These are phyloP conservation scores for Xylaria bambusicola DNA, from an alignment of 495 filamentous ascomycete genomes.

Conservation along the genomic window DNA sequence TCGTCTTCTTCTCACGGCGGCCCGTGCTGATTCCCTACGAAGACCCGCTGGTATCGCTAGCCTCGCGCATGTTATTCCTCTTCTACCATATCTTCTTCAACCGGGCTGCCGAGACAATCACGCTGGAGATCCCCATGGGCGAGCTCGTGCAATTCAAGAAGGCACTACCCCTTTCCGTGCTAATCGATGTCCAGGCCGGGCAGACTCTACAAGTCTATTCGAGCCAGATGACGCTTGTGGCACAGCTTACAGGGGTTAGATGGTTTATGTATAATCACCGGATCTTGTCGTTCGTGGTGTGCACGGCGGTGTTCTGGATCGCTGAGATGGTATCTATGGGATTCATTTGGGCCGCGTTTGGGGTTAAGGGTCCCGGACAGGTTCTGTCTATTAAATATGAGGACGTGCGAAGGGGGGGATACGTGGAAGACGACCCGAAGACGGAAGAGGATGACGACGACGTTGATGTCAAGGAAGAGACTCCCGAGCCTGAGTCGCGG, in stretches of 20 bases:
- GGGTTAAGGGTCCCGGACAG: too few relatives aligned
- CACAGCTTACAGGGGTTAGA: conserved; percentile 72
- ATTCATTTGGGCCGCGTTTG: conserved; percentile 59
- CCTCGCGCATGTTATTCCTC: conserved; percentile 45
- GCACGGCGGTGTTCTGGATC: conserved; percentile 72
- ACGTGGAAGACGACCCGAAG: too few relatives aligned
- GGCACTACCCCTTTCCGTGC: conserved; percentile 58
- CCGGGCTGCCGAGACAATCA: conserved; percentile 47
- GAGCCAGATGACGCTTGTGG: conserved; percentile 65
- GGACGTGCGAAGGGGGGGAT: too few relatives aligned
- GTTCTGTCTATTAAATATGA: too few relatives aligned
- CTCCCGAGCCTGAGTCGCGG: neutral
- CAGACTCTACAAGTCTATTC: conserved; percentile 73
- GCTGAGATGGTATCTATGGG: conserved; percentile 64
- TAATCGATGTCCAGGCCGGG: conserved; percentile 68
- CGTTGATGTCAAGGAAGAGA: conserved; percentile 10
- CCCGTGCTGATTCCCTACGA: conserved; percentile 44
- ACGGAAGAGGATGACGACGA: conserved; percentile 39
- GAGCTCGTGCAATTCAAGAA: conserved; percentile 66
- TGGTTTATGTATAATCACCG: conserved; percentile 86
- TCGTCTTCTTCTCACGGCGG: conserved; percentile 41
- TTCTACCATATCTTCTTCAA: conserved; percentile 45
- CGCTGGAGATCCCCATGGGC: conserved; percentile 67
- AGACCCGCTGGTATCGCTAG: conserved; percentile 39
- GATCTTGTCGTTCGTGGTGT: conserved; percentile 64